phyloP scores from a whole-genome alignment of 306 rosid species.

The Astragalus glycyphyllos region DNA sequence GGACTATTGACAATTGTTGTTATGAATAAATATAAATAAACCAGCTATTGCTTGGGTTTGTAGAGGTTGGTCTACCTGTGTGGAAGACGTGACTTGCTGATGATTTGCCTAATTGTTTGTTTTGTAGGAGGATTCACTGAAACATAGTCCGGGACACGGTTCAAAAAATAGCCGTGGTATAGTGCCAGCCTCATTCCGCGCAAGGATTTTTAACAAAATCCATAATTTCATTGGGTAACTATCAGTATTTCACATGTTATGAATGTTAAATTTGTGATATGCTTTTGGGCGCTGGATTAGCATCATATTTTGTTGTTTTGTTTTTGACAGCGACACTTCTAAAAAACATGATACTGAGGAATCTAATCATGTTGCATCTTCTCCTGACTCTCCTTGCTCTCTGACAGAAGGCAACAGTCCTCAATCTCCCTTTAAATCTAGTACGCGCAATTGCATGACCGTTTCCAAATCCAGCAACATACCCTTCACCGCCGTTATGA shows the following conservation, averaged over 20 bases:
- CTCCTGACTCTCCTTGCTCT: conserved; percentile 38
- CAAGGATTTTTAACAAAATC: conserved; percentile 41
- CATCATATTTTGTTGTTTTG: conserved; percentile 35
- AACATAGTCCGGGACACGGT: conserved; percentile 48
- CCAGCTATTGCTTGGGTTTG: conserved; percentile 1
- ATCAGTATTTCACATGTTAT: conserved; percentile 25
- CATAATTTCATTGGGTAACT: conserved; percentile 54
- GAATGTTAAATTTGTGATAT: conserved; percentile 20
- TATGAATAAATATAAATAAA: conserved; percentile 35
- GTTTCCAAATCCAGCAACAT: conserved; percentile 49
- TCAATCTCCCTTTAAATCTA: conserved; percentile 47
- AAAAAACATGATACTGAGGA: conserved; percentile 47
- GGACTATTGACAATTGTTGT: conserved; percentile 27
- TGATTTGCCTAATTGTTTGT: conserved; percentile 26
- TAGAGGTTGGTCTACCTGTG: conserved; percentile 5
- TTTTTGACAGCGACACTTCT: conserved; percentile 54
- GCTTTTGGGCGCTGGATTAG: conserved; percentile 4
- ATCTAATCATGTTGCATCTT: conserved; percentile 40
- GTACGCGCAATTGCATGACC: conserved; percentile 43
- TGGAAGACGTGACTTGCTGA: conserved; percentile 18
- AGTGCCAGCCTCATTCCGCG: conserved; percentile 45
- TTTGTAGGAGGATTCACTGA: conserved; percentile 57
- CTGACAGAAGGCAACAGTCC: conserved; percentile 41
- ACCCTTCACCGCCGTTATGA: conserved; percentile 44
- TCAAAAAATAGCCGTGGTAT: conserved; percentile 39